Percentiles rank a stretch among this genome's conserved stretches.
These are phyloP conservation scores for Craterostigma plantagineum DNA, from an alignment of 257 asterid species.

Conservation along the genomic window DNA sequence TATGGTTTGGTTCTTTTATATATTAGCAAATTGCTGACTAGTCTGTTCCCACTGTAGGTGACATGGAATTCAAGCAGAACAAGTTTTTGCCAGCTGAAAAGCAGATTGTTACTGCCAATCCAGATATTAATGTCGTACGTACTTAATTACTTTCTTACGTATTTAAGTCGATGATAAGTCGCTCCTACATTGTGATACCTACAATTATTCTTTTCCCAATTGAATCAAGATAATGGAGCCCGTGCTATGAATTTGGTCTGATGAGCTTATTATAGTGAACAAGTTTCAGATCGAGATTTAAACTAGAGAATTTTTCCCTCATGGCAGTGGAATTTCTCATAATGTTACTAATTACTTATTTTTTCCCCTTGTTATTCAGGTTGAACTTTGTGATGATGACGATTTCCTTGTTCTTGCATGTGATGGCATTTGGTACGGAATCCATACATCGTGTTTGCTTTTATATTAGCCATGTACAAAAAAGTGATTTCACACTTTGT, in stretches of 20 bases:
- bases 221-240: too few relatives aligned
- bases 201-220: too few relatives aligned
- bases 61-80: conserved; percentile 98
- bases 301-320: too few relatives aligned
- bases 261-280: too few relatives aligned
- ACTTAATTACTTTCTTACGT: conserved; percentile 5
- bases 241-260: too few relatives aligned
- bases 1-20: too few relatives aligned
- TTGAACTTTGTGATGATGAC: conserved; percentile 78
- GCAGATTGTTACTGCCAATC: conserved; percentile 86
- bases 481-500: background rate
- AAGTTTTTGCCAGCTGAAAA: conserved; percentile 78
- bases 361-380: conserved; percentile 19
- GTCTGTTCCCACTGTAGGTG: conserved; percentile 39
- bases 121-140: conserved; percentile 68
- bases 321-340: too few relatives aligned
- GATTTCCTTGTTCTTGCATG: conserved; percentile 89
- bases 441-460: background rate
- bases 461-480: background rate
- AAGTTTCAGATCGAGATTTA: too few relatives aligned
- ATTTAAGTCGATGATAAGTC: background rate
- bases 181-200: too few relatives aligned
- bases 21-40: background rate
- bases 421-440: conserved; percentile 89
- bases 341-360: too few relatives aligned